Evolutionary conservation across 495 filamentous ascomycete species (phyloP).

Genomic region (Hypoxylon crocopeplum): DNA sequence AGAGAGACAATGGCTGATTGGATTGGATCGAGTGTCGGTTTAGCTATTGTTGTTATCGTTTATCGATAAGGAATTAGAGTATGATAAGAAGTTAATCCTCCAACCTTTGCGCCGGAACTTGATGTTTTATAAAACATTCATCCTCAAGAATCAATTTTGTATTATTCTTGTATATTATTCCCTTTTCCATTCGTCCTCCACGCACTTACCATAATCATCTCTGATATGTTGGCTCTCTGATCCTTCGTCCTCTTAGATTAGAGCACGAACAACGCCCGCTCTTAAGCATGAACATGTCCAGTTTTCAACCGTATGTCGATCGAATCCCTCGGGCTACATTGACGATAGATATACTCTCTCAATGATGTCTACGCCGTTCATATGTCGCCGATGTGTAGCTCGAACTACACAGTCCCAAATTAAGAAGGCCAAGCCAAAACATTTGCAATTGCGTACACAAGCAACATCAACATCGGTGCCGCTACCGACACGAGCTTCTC

Average conservation of each 20-base stretch:
- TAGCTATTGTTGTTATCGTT: neutral
- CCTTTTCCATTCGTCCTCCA: too few relatives aligned
- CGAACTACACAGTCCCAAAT: slow-evolving; percentile 10
- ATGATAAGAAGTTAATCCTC: neutral
- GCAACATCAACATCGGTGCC: slow-evolving; percentile 4
- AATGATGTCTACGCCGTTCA: slow-evolving; percentile 37
- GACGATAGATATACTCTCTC: neutral
- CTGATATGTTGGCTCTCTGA: too few relatives aligned
- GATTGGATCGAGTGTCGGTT: neutral
- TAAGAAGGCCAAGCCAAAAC: neutral
- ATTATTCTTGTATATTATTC: too few relatives aligned
- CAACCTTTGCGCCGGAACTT: neutral
- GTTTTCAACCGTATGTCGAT: slow-evolving; percentile 7
- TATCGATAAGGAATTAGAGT: slow-evolving; percentile 14
- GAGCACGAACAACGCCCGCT: neutral
- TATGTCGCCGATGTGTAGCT: slow-evolving; percentile 36
- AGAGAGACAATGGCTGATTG: neutral
- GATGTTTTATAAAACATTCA: too few relatives aligned
- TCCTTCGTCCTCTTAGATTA: too few relatives aligned
- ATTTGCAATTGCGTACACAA: slow-evolving; percentile 13
- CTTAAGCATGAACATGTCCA: slow-evolving; percentile 22
- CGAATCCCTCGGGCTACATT: neutral
- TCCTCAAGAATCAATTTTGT: too few relatives aligned
- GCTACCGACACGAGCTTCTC: slow-evolving; percentile 3
- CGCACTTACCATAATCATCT: too few relatives aligned